Evolutionary conservation across 1,284 basidiomycete species (phyloP), one percentile per base, ranked within the genome.

Genomic region (Neotropicomus parvogracilis): DNA sequence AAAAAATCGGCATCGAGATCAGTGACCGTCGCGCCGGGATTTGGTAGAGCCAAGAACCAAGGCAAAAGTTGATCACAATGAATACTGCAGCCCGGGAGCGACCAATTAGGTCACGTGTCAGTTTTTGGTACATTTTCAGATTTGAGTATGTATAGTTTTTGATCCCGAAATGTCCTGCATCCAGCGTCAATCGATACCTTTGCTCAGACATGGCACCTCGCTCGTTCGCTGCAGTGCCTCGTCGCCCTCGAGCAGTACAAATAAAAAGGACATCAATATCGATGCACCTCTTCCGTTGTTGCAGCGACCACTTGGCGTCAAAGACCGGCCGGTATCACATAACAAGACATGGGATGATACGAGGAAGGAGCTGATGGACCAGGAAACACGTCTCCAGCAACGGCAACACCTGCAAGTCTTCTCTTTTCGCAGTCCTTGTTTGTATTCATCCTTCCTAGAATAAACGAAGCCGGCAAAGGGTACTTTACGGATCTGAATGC

Each of bases 401-500:
- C 73, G 91, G 44, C 75, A 80, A 58, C 85, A 88, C 64, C 62
- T 95, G 91, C 95, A 61, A 58, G 80, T 72, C 50, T 60, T 55
- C 6, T 42, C n/a, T 46, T 52, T 17, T 10, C 14, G 26, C 2
- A 24, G 6, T 46, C 44, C 32, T 34, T 29, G 4, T 43, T 24
- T 10, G 27, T 31, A 17, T 41, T 54, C 41, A 58, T 40, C 33
- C 14, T 12, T 28, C 20, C 5, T 57, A 95, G 91, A 54, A 80
- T 97, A 46, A 87, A 91, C 59, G 84, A 95, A 70, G 90, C 86
- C 0, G 81, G 82, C 13, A 87, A 85, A 59, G 93, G 94, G 0
- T 97, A 98, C 67, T 98, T 94, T 61, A 79, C 89, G 56, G 95
- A 98, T 63, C 77, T 90, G 49, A 91, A 92, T 60, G 82, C 85